Percentiles rank a stretch among this genome's conserved stretches.
phyloP scores from a whole-genome alignment of 1,284 basidiomycete genomes.

The Ceratorhiza oryzae-sativae region DNA sequence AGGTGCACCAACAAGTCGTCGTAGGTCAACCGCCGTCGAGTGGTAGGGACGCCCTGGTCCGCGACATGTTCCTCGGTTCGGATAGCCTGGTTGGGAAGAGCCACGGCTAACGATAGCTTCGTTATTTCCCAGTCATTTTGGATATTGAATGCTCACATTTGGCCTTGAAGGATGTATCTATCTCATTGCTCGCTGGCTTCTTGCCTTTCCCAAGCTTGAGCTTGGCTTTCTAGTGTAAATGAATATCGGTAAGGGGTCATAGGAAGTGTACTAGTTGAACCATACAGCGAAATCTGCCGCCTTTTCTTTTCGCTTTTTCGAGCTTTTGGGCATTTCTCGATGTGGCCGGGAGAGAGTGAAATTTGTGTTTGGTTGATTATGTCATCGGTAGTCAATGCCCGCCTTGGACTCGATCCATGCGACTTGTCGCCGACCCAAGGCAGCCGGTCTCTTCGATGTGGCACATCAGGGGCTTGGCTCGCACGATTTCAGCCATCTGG shows the following conservation, averaged over 20 bases:
- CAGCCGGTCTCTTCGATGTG: background rate
- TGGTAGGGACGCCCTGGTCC: conserved; percentile 66
- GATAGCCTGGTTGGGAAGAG: conserved; percentile 86
- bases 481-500: background rate
- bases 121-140: conserved; percentile 5
- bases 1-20: conserved; percentile 80
- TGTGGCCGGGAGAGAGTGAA: background rate
- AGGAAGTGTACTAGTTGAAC: conserved; percentile 27
- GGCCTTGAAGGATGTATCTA: conserved; percentile 96
- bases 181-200: conserved; percentile 79
- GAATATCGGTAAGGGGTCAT: conserved; percentile 11
- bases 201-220: conserved; percentile 97
- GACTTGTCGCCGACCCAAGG: background rate
- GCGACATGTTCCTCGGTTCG: conserved; percentile 54
- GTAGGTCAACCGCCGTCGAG: conserved; percentile 77
- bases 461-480: background rate
- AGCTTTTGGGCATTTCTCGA: conserved; percentile 77
- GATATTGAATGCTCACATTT: conserved; percentile 64
- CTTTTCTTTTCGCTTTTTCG: conserved; percentile 86
- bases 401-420: background rate
- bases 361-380: conserved; percentile 21
- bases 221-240: conserved; percentile 82
- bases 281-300: conserved; percentile 85
- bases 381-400: background rate
- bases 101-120: conserved; percentile 69